Conservation (phyloP, 441 rosid species). For the Adansonia rubrostipa region DNA sequence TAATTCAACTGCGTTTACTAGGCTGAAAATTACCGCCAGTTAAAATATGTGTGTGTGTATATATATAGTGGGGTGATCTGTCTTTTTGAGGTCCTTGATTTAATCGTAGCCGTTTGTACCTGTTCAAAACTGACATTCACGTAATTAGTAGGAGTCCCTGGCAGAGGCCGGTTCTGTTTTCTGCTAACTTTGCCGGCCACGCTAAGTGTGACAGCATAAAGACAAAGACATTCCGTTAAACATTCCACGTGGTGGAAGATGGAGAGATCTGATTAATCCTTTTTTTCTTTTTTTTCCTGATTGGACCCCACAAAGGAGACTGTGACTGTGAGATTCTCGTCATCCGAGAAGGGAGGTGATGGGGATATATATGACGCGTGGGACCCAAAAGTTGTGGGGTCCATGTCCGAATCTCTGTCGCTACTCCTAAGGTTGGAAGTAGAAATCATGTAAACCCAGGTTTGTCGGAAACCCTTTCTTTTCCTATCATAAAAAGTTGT, state of each 20-base stretch:
- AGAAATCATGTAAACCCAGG: neutral
- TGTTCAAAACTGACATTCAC: conserved; percentile 1
- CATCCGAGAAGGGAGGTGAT: neutral
- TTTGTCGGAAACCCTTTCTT: neutral
- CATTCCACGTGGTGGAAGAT: conserved; percentile 21
- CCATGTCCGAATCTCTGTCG: conserved; percentile 48
- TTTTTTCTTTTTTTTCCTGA: neutral
- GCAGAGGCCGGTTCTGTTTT: neutral
- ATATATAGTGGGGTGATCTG: neutral
- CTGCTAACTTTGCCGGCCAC: conserved; percentile 20
- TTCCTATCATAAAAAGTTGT: neutral
- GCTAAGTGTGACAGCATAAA: conserved; percentile 35
- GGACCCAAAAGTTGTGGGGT: conserved; percentile 18
- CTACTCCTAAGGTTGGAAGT: conserved; percentile 23
- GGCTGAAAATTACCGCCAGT: neutral
- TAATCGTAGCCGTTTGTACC: conserved; percentile 24
- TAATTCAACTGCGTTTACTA: neutral
- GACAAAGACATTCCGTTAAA: conserved; percentile 25
- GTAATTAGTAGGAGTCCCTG: neutral
- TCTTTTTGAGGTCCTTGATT: conserved; percentile 23
- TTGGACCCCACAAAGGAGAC: neutral
- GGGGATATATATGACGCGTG: conserved; percentile 25
- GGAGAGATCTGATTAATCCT: neutral
- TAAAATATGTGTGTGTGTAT: neutral
- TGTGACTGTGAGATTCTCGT: conserved; percentile 29